Percentiles rank a stretch among this genome's conserved stretches.
phyloP scores from a whole-genome alignment of 352 stramenopile genomes.

The Globisporangium recalcitrans region DNA sequence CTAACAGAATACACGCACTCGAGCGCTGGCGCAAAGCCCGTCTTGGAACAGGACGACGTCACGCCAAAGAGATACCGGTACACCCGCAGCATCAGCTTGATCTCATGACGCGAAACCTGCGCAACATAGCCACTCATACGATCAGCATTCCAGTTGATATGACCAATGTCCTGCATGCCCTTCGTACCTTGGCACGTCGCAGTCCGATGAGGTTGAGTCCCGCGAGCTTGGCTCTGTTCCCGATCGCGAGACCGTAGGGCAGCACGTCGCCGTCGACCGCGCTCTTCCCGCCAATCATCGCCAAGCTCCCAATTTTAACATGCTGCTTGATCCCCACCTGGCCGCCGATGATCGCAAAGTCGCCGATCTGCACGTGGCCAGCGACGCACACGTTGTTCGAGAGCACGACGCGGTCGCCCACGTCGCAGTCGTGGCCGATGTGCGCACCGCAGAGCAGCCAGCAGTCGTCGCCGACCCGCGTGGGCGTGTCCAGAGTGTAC shows the following conservation, averaged over 20 bases:
- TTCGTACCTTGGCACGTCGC: constrained; percentile 40
- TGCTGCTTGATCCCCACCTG: constrained; percentile 79
- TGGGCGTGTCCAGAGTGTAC: constrained; percentile 44
- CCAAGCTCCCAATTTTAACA: constrained; percentile 58
- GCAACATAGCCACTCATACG: background rate
- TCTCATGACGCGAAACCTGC: constrained; percentile 49
- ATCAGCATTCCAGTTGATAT: background rate
- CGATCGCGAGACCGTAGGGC: constrained; percentile 67
- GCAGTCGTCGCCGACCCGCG: constrained; percentile 64
- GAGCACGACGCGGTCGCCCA: constrained; percentile 66
- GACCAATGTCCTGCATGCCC: background rate
- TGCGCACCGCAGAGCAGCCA: constrained; percentile 76
- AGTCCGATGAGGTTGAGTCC: constrained; percentile 76
- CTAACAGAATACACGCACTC: constrained; percentile 33
- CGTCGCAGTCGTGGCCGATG: constrained; percentile 61
- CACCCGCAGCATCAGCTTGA: constrained; percentile 72
- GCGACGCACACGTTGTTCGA: constrained; percentile 82
- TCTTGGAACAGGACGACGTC: constrained; percentile 41
- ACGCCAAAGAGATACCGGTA: constrained; percentile 77
- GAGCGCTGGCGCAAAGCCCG: constrained; percentile 64
- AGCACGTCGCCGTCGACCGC: constrained; percentile 79
- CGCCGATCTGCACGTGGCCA: constrained; percentile 71
- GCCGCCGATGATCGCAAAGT: constrained; percentile 70
- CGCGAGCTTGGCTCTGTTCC: constrained; percentile 72
- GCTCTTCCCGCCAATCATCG: constrained; percentile 77